A percentile compares a stretch with the other conserved stretches of the same genome.
phyloP scores from a whole-genome alignment of 768 basidiomycete genomes.

The Pleurotus pulmonarius region DNA sequence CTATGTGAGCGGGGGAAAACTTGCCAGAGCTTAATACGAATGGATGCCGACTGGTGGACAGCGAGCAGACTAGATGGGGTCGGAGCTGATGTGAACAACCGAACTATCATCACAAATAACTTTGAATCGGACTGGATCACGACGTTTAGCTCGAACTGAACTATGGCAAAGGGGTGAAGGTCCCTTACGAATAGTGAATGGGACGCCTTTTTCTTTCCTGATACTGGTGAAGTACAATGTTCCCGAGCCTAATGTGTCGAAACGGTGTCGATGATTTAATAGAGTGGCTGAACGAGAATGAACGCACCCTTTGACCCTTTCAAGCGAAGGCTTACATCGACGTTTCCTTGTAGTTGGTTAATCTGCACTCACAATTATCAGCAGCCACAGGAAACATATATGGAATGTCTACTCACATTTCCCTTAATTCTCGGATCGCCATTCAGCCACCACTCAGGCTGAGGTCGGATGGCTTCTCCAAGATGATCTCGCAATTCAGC shows the following conservation, averaged over 20 bases:
- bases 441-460: conserved; percentile 72
- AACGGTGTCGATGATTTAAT: neutral
- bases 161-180: conserved; percentile 11
- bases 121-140: conserved; percentile 54
- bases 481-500: conserved; percentile 45
- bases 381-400: neutral
- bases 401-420: conserved; percentile 39
- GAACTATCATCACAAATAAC: conserved; percentile 62
- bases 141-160: neutral
- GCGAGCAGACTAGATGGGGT: neutral
- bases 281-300: neutral
- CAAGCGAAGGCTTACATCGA: conserved; percentile 74
- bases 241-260: conserved; percentile 48
- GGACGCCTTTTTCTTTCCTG: conserved; percentile 66
- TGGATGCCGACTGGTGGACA: no score
- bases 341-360: conserved; percentile 69
- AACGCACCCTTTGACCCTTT: conserved; percentile 64
- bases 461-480: conserved; percentile 63
- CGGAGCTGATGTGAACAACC: conserved; percentile 36
- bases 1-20: no score
- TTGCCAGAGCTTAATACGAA: no score
- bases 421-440: conserved; percentile 72
- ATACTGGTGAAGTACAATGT: conserved; percentile 85
- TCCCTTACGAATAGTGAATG: conserved; percentile 61
- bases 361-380: conserved; percentile 42